A percentile compares a stretch with the other conserved stretches of the same genome.
Conservation (phyloP, 202 grass and related monocot species). For the Musa balbisiana region DNA sequence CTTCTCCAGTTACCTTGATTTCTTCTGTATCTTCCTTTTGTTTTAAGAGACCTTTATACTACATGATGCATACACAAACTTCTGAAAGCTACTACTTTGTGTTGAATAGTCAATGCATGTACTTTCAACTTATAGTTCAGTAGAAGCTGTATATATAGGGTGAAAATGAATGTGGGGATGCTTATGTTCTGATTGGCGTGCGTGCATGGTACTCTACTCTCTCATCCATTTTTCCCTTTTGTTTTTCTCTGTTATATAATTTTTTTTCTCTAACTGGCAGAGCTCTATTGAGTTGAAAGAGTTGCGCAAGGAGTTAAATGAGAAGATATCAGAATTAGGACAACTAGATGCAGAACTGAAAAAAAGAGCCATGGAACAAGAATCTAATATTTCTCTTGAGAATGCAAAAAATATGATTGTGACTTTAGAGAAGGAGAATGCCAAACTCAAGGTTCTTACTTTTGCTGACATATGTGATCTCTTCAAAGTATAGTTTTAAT, state of each 20-base stretch:
- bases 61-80: too few relatives aligned
- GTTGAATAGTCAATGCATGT: not conserved
- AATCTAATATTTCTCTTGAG: conserved; percentile 43
- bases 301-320: conserved; percentile 49
- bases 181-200: not conserved
- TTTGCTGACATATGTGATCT: not conserved
- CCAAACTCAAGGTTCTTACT: conserved; percentile 67
- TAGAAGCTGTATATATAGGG: not conserved
- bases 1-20: too few relatives aligned
- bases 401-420: conserved; percentile 45
- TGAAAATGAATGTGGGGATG: not conserved
- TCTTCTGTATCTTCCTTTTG: too few relatives aligned
- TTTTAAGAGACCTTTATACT: too few relatives aligned
- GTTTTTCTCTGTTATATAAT: not conserved
- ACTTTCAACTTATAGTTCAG: not conserved
- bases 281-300: conserved; percentile 44
- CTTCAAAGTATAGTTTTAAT: too few relatives aligned
- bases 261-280: conserved; percentile 27
- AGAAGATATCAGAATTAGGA: conserved; percentile 54
- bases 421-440: conserved; percentile 73
- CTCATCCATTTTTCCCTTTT: not conserved
- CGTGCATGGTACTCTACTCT: not conserved
- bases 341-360: conserved; percentile 46
- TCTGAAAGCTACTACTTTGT: too few relatives aligned
- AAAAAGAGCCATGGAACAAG: conserved; percentile 33